Conservation (phyloP, 305 asterid species). For the Rubia tinctorum region DNA sequence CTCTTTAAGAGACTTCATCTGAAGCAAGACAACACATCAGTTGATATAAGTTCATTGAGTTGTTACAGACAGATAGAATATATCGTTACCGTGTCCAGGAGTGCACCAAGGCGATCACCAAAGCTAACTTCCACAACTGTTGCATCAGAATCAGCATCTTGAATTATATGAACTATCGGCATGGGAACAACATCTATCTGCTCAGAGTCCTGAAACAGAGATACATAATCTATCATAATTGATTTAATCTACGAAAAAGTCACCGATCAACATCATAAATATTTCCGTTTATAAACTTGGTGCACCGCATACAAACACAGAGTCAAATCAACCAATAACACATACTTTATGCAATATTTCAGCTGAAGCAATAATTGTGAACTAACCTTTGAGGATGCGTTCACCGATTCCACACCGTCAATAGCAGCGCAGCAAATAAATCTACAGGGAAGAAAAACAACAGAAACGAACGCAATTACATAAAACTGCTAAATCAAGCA, state of each 20-base stretch:
- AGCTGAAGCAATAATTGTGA: not conserved
- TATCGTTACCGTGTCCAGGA: conserved; percentile 78
- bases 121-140: conserved; percentile 91
- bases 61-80: not conserved
- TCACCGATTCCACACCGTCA: conserved; percentile 58
- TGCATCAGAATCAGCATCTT: conserved; percentile 81
- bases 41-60: conserved; percentile 13
- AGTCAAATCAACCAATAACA: not conserved
- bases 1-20: conserved; percentile 97
- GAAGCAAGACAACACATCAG: conserved; percentile 28
- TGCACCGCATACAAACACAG: conserved; percentile 1
- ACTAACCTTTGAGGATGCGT: conserved; percentile 52
- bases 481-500: not conserved
- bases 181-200: conserved; percentile 58
- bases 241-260: not conserved
- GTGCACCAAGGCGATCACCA: conserved; percentile 99
- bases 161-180: conserved; percentile 94
- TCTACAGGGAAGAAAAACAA: conserved; percentile 33
- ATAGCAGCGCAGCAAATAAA: conserved; percentile 43
- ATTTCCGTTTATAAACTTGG: not conserved
- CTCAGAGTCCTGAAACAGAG: conserved; percentile 39
- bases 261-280: not conserved
- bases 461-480: conserved; percentile 5
- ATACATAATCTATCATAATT: not conserved
- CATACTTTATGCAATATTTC: not conserved